Conservation (phyloP, 2,329 filamentous ascomycete genomes). For the Penicillium crustosum region DNA sequence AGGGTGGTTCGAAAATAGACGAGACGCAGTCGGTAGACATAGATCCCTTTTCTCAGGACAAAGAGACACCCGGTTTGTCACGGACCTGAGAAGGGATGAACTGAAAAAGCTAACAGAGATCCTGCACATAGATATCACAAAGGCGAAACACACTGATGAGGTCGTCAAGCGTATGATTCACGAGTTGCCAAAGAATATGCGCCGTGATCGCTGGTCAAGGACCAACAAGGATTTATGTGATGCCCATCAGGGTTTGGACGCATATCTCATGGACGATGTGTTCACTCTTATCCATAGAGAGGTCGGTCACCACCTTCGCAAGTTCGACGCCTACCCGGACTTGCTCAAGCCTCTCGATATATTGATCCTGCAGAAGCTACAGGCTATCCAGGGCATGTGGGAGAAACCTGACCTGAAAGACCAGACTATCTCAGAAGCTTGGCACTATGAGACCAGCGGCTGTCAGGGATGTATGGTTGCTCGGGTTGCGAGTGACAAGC, state of each 20-base stretch:
- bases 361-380: constrained; percentile 22
- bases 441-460: constrained; percentile 32
- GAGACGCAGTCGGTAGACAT: neutral
- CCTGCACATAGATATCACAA: constrained; percentile 23
- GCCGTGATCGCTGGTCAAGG: constrained; percentile 2
- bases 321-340: constrained; percentile 21
- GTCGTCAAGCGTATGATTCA: constrained; percentile 15
- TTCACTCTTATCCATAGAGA: constrained; percentile 25
- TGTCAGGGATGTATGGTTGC: constrained; percentile 43
- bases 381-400: constrained; percentile 37
- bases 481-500: constrained; percentile 28
- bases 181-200: constrained; percentile 19
- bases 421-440: constrained; percentile 3
- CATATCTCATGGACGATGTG: constrained; percentile 22
- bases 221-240: constrained; percentile 18
- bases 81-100: constrained; percentile 22
- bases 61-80: constrained; percentile 19
- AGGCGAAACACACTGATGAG: constrained; percentile 5
- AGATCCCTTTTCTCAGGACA: constrained; percentile 3
- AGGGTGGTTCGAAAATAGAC: neutral
- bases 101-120: constrained; percentile 25
- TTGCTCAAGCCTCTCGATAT: constrained; percentile 13
- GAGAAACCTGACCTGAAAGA: constrained; percentile 11
- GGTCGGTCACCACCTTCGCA: constrained; percentile 24
- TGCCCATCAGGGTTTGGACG: constrained; percentile 26